A percentile compares a stretch with the other conserved stretches of the same genome.
These are phyloP conservation scores for Iris pallida DNA, from an alignment of 116 monocot species.

Conservation along the genomic window DNA sequence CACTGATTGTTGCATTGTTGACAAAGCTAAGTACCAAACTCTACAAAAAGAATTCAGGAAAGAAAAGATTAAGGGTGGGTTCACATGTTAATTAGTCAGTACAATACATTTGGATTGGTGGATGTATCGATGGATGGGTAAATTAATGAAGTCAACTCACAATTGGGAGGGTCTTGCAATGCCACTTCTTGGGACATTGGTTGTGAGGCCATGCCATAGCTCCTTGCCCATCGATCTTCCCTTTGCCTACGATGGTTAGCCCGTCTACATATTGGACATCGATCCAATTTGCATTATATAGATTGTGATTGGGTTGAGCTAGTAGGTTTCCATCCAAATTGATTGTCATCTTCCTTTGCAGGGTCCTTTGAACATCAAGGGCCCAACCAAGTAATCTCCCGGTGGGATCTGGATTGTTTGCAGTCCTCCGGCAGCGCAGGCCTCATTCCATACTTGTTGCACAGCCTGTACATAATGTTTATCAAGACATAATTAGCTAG, in stretches of 20 bases:
- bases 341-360: conserved; percentile 1
- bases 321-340: conserved; percentile 47
- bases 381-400: conserved; percentile 9
- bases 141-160: conserved; percentile 33
- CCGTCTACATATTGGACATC: conserved; percentile 30
- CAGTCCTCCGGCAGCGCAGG: too few species aligned
- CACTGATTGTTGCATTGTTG: conserved; percentile 22
- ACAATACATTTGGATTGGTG: too few species aligned
- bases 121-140: too few species aligned
- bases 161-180: conserved; percentile 51
- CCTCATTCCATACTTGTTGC: too few species aligned
- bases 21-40: conserved; percentile 39
- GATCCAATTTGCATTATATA: conserved; percentile 43
- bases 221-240: conserved; percentile 56
- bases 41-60: conserved; percentile 22
- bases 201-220: conserved; percentile 36
- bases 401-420: too few species aligned
- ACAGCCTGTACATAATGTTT: too few species aligned
- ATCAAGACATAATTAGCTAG: too few species aligned
- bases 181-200: conserved; percentile 30
- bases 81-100: too few species aligned
- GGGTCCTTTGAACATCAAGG: conserved; percentile 7
- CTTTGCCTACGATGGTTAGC: conserved; percentile 28
- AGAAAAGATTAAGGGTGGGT: not conserved
- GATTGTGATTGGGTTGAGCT: conserved; percentile 39